phyloP scores from a whole-genome alignment of 805 yeast species.

The Sugiyamaella smithiae region DNA sequence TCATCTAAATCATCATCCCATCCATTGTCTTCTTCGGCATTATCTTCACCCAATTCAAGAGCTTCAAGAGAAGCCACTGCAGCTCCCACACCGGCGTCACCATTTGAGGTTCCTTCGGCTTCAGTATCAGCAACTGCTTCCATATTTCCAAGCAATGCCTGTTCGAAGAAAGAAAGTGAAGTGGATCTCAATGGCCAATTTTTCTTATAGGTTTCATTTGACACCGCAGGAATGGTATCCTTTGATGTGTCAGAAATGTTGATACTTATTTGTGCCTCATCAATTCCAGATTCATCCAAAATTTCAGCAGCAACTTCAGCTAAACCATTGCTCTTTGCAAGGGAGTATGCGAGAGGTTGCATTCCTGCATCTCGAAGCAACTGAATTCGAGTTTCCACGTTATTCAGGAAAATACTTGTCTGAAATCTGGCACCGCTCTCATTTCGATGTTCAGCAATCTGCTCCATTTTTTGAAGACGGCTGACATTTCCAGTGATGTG shows the following conservation, averaged over 20 bases:
- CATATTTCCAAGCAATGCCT: constrained; percentile 73
- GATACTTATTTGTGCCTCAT: constrained; percentile 59
- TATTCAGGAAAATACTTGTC: constrained; percentile 74
- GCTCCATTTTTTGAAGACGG: constrained; percentile 78
- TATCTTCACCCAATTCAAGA: constrained; percentile 29
- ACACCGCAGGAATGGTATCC: constrained; percentile 46
- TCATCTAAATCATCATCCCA: constrained; percentile 64
- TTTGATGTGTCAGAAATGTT: constrained; percentile 41
- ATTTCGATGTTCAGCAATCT: constrained; percentile 84
- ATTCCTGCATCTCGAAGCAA: constrained; percentile 76
- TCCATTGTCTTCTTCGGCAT: constrained; percentile 60
- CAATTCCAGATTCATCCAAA: constrained; percentile 64
- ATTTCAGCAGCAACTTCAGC: constrained; percentile 70
- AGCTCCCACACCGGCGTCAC: constrained; percentile 24
- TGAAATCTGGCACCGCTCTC: constrained; percentile 78
- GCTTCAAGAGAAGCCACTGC: constrained; percentile 12
- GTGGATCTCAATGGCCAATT: constrained; percentile 85
- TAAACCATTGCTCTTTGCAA: constrained; percentile 84
- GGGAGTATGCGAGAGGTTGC: constrained; percentile 85
- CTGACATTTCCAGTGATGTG: constrained; percentile 75
- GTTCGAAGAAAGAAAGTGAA: constrained; percentile 77
- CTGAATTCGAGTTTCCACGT: constrained; percentile 69
- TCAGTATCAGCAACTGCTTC: constrained; percentile 49
- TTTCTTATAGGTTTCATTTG: constrained; percentile 41
- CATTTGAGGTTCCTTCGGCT: constrained; percentile 20